Evolutionary conservation across 2,329 filamentous ascomycete genomes (phyloP), one percentile per base, ranked within the genome.

Genomic region (Sordariomycetes sp.): DNA sequence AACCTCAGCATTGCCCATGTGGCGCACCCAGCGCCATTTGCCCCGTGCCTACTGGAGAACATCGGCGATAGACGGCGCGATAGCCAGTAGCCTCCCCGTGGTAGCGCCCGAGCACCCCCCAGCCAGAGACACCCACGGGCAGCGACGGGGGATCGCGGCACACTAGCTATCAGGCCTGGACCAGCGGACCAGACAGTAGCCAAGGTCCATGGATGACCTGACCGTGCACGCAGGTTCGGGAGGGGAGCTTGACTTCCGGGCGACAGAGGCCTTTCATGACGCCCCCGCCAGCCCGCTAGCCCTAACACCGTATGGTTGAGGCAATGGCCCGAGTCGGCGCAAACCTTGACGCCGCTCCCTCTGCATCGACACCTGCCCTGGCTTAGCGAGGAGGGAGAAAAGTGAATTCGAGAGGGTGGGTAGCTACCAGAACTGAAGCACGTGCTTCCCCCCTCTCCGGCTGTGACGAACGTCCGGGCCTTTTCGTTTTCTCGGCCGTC

Each of bases 281-380:
- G 18, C 46, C 10, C 55, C 16, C n/a, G 32, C 10, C 28, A 22
- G 11, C n/a, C 18, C 46, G 55, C 55, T 57, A 57, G 32, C n/a
- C 55, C 55, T n/a, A 43, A 34, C 52, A 57, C n/a, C 55, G 55
- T 57, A 57, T 52, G 55, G 55, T 48, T 37, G 43, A 50, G 55
- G 43, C 25, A 57, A 50, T 48, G 55, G 43, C 40, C 55, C 40
- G 55, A 57, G 55, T 32, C 55, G 32, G 34, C 32, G 34, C 22
- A 55, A 57, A 57, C 25, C 40, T 48, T 50, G 51, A 50, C 55
- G 55, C 55, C 55, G 55, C 55, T 57, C 40, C 55, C 55, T 50
- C 40, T 22, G 28, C 25, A 35, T 18, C 18, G n/a, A 25, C 43
- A 57, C 25, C 34, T 40, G 34, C 22, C 37, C 25, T 20, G 28